These are phyloP conservation scores for Sporothrix phasma DNA, from an alignment of 2,329 filamentous ascomycete genomes.

Conservation along the genomic window DNA sequence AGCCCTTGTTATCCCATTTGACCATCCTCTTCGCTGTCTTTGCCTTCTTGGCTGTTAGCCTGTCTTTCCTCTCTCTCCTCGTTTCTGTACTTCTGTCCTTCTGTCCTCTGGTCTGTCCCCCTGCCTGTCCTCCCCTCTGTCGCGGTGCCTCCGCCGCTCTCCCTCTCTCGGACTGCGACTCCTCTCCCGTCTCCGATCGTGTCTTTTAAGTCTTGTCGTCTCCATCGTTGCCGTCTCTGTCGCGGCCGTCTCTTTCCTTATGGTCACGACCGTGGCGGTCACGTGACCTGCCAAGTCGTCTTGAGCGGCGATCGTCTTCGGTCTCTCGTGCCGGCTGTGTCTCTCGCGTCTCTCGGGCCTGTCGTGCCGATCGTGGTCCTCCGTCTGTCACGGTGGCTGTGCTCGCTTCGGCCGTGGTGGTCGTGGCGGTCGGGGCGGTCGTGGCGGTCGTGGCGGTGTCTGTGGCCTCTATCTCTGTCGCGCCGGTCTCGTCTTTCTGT, in stretches of 20 bases:
- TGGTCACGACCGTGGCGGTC: not conserved
- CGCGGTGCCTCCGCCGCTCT: not conserved
- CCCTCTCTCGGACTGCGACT: not conserved
- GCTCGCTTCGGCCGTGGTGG: not conserved
- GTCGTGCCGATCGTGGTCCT: not conserved
- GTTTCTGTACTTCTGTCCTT: too few species aligned
- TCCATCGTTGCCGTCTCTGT: not conserved
- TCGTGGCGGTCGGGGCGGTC: not conserved
- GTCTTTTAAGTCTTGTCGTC: not conserved
- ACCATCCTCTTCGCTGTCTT: not conserved
- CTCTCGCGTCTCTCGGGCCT: slow-evolving; percentile 13
- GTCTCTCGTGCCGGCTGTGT: not conserved
- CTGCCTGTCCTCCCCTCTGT: not conserved
- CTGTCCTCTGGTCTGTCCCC: not conserved
- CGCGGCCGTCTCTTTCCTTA: not conserved
- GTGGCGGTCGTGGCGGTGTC: not conserved
- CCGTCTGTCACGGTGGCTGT: not conserved
- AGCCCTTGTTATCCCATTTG: not conserved
- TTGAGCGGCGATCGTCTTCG: not conserved
- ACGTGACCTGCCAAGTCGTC: not conserved
- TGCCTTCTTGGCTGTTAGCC: too few species aligned
- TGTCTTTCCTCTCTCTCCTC: not conserved
- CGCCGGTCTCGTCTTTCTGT: not conserved
- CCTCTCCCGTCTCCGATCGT: not conserved
- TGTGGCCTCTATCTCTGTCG: not conserved